These are phyloP conservation scores for Bryoerythrophyllum caledonicum DNA, from an alignment of 225 moss, liverwort and hornwort species.

Conservation along the genomic window DNA sequence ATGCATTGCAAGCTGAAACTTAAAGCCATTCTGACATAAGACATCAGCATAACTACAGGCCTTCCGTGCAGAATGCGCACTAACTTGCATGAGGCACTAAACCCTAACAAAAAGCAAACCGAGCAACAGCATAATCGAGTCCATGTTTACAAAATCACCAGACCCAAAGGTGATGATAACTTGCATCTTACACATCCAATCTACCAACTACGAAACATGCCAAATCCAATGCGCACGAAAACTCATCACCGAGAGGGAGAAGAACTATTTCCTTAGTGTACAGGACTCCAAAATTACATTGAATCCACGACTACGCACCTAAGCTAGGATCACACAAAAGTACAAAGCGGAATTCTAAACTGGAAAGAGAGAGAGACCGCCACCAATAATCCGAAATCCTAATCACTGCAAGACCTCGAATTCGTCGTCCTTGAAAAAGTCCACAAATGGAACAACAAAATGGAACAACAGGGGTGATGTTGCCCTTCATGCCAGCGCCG, in stretches of 20 bases:
- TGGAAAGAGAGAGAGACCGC: too few species aligned
- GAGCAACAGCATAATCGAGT: not conserved
- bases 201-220: too few species aligned
- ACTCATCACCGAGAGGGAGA: conserved; percentile 1
- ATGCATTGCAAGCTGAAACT: conserved; percentile 5
- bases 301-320: conserved; percentile 19
- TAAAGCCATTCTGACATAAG: not conserved
- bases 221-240: not conserved
- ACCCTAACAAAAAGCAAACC: conserved; percentile 8
- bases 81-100: not conserved
- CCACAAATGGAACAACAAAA: too few species aligned
- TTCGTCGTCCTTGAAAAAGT: too few species aligned
- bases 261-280: conserved; percentile 37
- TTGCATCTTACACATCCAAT: not conserved
- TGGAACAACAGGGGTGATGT: too few species aligned
- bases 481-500: too few species aligned
- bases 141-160: too few species aligned
- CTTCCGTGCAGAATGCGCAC: not conserved
- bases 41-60: not conserved
- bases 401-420: too few species aligned
- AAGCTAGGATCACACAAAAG: not conserved
- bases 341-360: too few species aligned
- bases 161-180: not conserved
- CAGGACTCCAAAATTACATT: conserved; percentile 49
- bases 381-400: not conserved